These are phyloP conservation scores for Pisolithus tinctorius DNA, from an alignment of 768 basidiomycete genomes.

Conservation along the genomic window DNA sequence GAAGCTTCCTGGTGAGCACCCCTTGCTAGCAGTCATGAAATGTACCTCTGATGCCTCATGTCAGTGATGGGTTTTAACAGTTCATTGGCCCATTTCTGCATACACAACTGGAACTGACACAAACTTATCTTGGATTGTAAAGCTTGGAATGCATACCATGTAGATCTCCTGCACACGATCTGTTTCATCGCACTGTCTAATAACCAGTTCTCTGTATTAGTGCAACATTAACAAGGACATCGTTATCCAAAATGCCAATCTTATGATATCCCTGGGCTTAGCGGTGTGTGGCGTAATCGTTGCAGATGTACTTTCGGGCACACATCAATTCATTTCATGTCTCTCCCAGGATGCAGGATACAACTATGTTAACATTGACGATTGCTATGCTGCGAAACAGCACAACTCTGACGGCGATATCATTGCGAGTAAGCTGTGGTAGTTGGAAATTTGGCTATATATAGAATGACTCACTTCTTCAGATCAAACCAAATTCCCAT, in stretches of 20 bases:
- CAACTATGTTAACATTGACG: constrained; percentile 53
- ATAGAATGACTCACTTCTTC: not conserved
- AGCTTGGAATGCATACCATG: constrained; percentile 71
- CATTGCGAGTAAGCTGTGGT: constrained; percentile 37
- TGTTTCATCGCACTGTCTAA: not conserved
- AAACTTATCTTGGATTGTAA: not conserved
- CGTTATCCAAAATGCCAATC: constrained; percentile 40
- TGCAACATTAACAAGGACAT: constrained; percentile 52
- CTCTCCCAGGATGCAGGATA: constrained; percentile 52
- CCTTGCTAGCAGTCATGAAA: not conserved
- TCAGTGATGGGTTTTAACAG: constrained; percentile 61
- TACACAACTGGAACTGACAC: not conserved
- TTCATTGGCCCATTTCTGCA: constrained; percentile 21
- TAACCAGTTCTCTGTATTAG: constrained; percentile 21
- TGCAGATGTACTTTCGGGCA: not conserved
- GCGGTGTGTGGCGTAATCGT: constrained; percentile 23
- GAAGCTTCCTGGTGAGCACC: constrained; percentile 29
- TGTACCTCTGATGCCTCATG: not conserved
- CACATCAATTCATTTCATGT: not conserved
- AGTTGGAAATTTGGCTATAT: not conserved
- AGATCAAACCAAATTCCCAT: constrained; percentile 48
- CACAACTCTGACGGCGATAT: constrained; percentile 46
- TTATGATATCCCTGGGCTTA: constrained; percentile 50
- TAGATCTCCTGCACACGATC: constrained; percentile 17
- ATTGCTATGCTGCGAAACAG: constrained; percentile 57